These are phyloP conservation scores for Candida boleticola DNA, from an alignment of 805 yeast species.

Conservation along the genomic window DNA sequence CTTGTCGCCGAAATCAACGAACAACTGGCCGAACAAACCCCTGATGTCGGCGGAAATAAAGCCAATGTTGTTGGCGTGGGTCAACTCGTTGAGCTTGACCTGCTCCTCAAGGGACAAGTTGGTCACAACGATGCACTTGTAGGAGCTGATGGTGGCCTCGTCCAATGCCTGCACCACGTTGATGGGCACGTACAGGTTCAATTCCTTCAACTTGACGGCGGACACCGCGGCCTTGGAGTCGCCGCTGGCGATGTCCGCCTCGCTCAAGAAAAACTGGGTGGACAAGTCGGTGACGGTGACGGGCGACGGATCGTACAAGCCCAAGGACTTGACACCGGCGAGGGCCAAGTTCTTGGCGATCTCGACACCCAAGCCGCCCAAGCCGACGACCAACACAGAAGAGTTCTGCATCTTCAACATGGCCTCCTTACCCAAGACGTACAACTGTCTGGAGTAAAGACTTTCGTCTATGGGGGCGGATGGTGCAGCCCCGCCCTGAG, in stretches of 20 bases:
- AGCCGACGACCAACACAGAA: constrained; percentile 86
- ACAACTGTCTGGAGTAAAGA: constrained; percentile 92
- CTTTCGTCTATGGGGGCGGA: constrained; percentile 74
- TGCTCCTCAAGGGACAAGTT: constrained; percentile 70
- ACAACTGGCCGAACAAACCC: constrained; percentile 85
- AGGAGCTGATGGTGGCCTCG: constrained; percentile 52
- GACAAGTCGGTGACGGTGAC: constrained; percentile 73
- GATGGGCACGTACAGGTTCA: constrained; percentile 89
- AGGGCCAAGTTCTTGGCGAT: constrained; percentile 94
- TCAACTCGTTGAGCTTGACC: constrained; percentile 66
- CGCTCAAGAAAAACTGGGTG: constrained; percentile 80
- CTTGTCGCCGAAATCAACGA: constrained; percentile 84
- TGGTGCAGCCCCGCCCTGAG: constrained; percentile 5
- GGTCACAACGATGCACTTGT: constrained; percentile 84
- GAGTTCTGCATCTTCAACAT: constrained; percentile 96
- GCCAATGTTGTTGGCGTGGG: constrained; percentile 72
- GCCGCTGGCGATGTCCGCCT: constrained; percentile 63
- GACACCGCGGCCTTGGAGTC: constrained; percentile 71
- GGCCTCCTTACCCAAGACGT: constrained; percentile 96
- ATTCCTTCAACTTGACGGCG: constrained; percentile 67
- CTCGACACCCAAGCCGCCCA: constrained; percentile 91
- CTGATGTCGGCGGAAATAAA: constrained; percentile 79
- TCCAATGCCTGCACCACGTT: constrained; percentile 57
- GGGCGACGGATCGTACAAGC: constrained; percentile 77
- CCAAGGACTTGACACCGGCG: constrained; percentile 93